These are phyloP conservation scores for Porphyra umbilicalis DNA, from an alignment of 31 red algal species.

Conservation along the genomic window DNA sequence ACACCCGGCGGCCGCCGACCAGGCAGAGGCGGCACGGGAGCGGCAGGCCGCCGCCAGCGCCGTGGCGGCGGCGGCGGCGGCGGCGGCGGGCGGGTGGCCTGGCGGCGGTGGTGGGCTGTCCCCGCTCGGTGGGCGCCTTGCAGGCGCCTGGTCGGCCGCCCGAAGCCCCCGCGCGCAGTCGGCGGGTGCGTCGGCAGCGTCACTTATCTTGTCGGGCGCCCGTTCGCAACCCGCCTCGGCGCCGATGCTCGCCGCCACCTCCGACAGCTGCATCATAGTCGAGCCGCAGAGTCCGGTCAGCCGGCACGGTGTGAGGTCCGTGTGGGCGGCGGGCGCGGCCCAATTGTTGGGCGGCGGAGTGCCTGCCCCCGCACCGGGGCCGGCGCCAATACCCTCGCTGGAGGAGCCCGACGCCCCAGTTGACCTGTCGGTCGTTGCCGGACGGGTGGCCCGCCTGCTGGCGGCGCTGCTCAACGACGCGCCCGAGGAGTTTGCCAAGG, in stretches of 20 bases:
- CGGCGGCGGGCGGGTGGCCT: background rate
- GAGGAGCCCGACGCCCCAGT: too few relatives aligned
- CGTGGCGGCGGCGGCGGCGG: background rate
- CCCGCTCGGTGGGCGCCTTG: too few relatives aligned
- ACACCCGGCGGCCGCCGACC: background rate
- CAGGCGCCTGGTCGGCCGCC: too few relatives aligned
- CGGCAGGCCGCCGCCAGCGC: background rate
- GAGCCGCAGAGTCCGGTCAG: background rate
- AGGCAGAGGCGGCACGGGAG: background rate
- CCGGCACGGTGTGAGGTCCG: background rate
- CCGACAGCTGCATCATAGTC: too few relatives aligned
- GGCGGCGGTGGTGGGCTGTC: background rate
- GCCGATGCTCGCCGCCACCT: background rate
- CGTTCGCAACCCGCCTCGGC: background rate
- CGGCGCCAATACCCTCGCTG: too few relatives aligned
- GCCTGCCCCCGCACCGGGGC: too few relatives aligned
- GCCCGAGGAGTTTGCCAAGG: background rate
- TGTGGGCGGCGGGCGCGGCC: background rate
- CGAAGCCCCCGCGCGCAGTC: background rate
- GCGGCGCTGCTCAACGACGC: background rate
- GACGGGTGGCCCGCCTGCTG: background rate
- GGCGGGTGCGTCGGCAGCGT: background rate
- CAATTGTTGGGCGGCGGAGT: background rate
- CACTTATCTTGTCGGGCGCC: background rate
- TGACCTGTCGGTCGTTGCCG: background rate